phyloP scores from a whole-genome alignment of 1,284 basidiomycete genomes.

The Marasmius sp. region DNA sequence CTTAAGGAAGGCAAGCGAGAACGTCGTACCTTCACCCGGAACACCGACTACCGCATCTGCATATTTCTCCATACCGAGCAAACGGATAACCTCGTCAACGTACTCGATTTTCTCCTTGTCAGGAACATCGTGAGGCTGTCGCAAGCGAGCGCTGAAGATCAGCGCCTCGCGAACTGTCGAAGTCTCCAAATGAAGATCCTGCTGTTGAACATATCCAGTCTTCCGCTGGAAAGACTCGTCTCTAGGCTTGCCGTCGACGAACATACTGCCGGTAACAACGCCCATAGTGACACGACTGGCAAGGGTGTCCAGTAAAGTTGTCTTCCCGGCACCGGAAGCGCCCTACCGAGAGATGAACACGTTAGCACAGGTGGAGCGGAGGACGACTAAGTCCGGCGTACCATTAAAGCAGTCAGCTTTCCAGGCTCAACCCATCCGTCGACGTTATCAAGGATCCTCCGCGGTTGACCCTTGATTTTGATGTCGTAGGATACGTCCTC shows the following conservation, averaged over 20 bases:
- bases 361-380: background rate
- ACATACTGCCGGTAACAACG: conserved; percentile 60
- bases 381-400: background rate
- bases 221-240: conserved; percentile 59
- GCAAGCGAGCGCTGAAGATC: conserved; percentile 62
- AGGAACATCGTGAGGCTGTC: conserved; percentile 56
- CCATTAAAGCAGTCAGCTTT: conserved; percentile 52
- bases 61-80: conserved; percentile 62
- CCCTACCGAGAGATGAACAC: conserved; percentile 22
- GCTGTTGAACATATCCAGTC: conserved; percentile 62
- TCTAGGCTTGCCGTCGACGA: conserved; percentile 60
- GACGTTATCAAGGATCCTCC: conserved; percentile 57
- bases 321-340: conserved; percentile 60
- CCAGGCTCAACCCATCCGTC: conserved; percentile 68
- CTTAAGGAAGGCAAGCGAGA: background rate
- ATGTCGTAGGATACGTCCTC: conserved; percentile 49
- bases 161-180: conserved; percentile 67
- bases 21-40: conserved; percentile 41
- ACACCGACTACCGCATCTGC: conserved; percentile 67
- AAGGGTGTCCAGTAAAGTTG: conserved; percentile 64
- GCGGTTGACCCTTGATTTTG: conserved; percentile 37
- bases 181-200: conserved; percentile 55
- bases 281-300: conserved; percentile 63
- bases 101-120: conserved; percentile 63
- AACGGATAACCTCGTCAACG: conserved; percentile 66